A percentile compares a stretch with the other conserved stretches of the same genome.
phyloP scores from a whole-genome alignment of 192 early-diverging fungal genomes.

The Kappamyces sp. region DNA sequence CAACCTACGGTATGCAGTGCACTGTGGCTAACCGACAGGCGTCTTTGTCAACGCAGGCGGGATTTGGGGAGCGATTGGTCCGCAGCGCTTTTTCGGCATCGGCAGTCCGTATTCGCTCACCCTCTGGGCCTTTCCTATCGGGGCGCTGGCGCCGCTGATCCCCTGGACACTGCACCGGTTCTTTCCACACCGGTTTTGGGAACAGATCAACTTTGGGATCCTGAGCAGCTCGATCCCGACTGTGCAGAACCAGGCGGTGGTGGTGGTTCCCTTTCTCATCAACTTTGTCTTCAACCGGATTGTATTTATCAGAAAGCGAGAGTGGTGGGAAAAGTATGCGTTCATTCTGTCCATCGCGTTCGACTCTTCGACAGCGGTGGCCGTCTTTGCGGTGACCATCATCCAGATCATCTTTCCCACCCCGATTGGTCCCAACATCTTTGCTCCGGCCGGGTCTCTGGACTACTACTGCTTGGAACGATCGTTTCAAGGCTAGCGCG shows the following conservation, averaged over 20 bases:
- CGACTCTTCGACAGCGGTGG: conserved; percentile 24
- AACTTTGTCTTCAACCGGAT: conserved; percentile 19
- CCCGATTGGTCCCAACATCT: neutral
- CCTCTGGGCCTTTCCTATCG: conserved; percentile 29
- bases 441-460: neutral
- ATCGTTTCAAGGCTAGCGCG: neutral
- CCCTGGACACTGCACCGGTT: conserved; percentile 10
- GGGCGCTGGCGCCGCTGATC: conserved; percentile 26
- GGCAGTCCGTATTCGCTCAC: conserved; percentile 27
- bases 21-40: too few species aligned
- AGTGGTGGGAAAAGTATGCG: conserved; percentile 29
- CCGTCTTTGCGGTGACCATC: conserved; percentile 16
- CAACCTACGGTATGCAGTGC: too few species aligned
- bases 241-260: too few species aligned
- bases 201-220: too few species aligned
- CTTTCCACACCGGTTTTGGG: too few species aligned
- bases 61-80: conserved; percentile 72
- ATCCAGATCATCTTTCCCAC: neutral
- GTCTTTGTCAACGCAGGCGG: conserved; percentile 59
- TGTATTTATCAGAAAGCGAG: conserved; percentile 14
- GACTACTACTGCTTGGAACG: neutral
- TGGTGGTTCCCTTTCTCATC: conserved; percentile 15
- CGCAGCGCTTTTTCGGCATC: conserved; percentile 51
- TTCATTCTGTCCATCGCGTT: conserved; percentile 25
- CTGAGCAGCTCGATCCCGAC: too few species aligned